Percentiles rank a stretch among this genome's conserved stretches.
phyloP scores from a whole-genome alignment of 108 stramenopile genomes.

The Phaeodactylum tricornutum region DNA sequence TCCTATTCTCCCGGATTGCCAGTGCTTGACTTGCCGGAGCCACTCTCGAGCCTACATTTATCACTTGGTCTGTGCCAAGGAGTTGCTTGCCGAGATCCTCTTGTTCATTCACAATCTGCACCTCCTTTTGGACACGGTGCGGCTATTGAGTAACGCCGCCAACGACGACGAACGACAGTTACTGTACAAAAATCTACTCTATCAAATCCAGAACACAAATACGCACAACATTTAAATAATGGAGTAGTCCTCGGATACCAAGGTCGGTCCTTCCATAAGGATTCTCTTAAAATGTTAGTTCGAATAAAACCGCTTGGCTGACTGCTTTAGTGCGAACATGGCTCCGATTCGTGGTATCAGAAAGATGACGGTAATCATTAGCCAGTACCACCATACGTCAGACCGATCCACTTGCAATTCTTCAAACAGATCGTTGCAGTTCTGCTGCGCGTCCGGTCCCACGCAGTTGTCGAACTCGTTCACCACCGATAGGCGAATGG shows the following conservation, averaged over 20 bases:
- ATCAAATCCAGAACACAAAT: too few species aligned
- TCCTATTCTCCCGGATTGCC: constrained; percentile 3
- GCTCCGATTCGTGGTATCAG: too few species aligned
- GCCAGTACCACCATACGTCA: constrained; percentile 7
- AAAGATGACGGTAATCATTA: too few species aligned
- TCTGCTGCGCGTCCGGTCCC: constrained; percentile 27
- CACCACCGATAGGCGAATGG: constrained; percentile 45
- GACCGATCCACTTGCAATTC: not conserved
- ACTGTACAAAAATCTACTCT: too few species aligned
- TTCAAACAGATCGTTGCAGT: not conserved
- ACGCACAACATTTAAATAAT: too few species aligned
- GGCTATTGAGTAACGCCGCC: too few species aligned
- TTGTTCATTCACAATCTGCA: constrained; percentile 79
- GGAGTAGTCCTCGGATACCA: too few species aligned
- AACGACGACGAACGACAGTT: too few species aligned
- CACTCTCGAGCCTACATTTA: constrained; percentile 65
- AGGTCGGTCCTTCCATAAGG: too few species aligned
- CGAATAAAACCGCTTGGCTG: too few species aligned
- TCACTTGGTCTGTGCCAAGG: constrained; percentile 70
- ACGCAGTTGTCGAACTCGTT: constrained; percentile 28
- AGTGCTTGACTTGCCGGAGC: constrained; percentile 5
- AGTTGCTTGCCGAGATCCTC: constrained; percentile 73
- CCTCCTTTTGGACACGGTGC: constrained; percentile 55
- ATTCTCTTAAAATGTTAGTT: too few species aligned
- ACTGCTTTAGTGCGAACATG: too few species aligned